These are phyloP conservation scores for Nemania diffusa DNA, from an alignment of 2,329 filamentous ascomycete species.

Conservation along the genomic window DNA sequence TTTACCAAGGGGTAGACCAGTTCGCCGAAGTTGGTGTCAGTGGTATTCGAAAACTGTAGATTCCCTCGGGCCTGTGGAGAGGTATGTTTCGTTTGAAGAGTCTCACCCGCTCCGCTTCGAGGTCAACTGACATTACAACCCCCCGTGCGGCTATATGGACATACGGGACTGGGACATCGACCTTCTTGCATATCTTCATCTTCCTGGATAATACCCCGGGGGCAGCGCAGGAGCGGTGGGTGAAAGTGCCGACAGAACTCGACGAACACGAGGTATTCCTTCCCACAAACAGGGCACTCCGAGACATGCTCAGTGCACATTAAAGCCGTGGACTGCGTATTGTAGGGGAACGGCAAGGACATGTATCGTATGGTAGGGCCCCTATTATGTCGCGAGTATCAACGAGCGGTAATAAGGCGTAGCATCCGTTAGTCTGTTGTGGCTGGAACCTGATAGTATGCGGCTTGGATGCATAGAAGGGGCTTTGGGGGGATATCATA, in stretches of 20 bases:
- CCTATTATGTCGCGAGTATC: slow-evolving; percentile 42
- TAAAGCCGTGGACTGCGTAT: slow-evolving; percentile 52
- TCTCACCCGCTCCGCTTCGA: slow-evolving; percentile 8
- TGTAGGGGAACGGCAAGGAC: slow-evolving; percentile 31
- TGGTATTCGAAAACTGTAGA: slow-evolving; percentile 63
- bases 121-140: slow-evolving; percentile 65
- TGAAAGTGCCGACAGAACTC: slow-evolving; percentile 64
- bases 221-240: slow-evolving; percentile 61
- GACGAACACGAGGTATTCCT: slow-evolving; percentile 68
- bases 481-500: slow-evolving; percentile 35
- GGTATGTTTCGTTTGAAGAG: not conserved
- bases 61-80: slow-evolving; percentile 4
- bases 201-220: slow-evolving; percentile 54
- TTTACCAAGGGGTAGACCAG: slow-evolving; percentile 88
- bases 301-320: slow-evolving; percentile 70
- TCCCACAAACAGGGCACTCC: slow-evolving; percentile 69
- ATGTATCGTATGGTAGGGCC: slow-evolving; percentile 37
- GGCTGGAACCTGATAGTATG: slow-evolving; percentile 40
- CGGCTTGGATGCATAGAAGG: slow-evolving; percentile 41
- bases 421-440: slow-evolving; percentile 44
- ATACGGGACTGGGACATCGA: slow-evolving; percentile 67
- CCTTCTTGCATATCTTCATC: slow-evolving; percentile 62
- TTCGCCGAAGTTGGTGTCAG: slow-evolving; percentile 76
- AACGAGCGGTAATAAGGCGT: slow-evolving; percentile 41
- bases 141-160: slow-evolving; percentile 67